Evolutionary conservation across 495 filamentous ascomycete species (phyloP).

Genomic region (Penicillium dipodomyicola): DNA sequence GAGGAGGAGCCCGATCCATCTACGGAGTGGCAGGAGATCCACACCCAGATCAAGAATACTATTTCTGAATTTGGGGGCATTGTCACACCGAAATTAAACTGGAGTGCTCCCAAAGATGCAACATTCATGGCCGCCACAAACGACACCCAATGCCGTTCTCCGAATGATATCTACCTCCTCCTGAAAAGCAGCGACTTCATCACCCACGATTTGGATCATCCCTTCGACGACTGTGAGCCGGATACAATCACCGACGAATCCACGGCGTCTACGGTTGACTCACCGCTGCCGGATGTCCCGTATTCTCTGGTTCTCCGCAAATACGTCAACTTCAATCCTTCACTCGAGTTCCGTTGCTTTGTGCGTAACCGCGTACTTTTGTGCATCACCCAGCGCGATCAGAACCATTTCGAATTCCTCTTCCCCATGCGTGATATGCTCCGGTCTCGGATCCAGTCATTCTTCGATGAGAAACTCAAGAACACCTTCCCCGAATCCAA

Average conservation of each 20-base stretch:
- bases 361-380: constrained; percentile 76
- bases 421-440: constrained; percentile 61
- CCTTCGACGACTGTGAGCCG: constrained; percentile 74
- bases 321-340: constrained; percentile 81
- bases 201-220: constrained; percentile 89
- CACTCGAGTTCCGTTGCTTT: constrained; percentile 93
- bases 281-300: constrained; percentile 43
- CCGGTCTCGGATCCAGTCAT: constrained; percentile 57
- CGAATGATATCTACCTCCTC: constrained; percentile 90
- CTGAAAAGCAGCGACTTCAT: constrained; percentile 92
- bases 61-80: constrained; percentile 79
- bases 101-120: constrained; percentile 95
- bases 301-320: constrained; percentile 78
- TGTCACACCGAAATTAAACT: constrained; percentile 91
- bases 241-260: constrained; percentile 21
- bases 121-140: constrained; percentile 93
- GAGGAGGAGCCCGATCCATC: constrained; percentile 58
- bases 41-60: constrained; percentile 67
- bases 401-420: constrained; percentile 86
- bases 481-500: constrained; percentile 76
- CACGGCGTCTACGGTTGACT: constrained; percentile 2
- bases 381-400: constrained; percentile 83
- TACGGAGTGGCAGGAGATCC: constrained; percentile 64
- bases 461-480: constrained; percentile 71
- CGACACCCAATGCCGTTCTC: constrained; percentile 78